Evolutionary conservation across 1,284 basidiomycete genomes (phyloP), one percentile per base, ranked within the genome.

Genomic region (Rhodotorula sp.): DNA sequence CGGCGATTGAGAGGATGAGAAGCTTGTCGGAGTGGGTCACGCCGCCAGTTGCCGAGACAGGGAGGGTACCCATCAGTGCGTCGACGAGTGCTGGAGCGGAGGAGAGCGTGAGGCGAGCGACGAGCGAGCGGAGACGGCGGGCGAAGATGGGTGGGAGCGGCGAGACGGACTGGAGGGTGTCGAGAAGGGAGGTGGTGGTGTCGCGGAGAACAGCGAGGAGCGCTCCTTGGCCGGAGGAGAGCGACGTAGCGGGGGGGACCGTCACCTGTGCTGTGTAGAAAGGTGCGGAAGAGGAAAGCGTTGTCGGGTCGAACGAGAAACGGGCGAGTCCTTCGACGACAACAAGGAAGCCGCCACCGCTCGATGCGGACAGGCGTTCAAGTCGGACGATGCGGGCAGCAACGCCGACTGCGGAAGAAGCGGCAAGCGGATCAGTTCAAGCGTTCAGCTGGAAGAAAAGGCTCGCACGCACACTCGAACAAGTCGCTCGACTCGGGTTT

Each of bases 381-480:
- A 77, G 67, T 29, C 76, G 69, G n/a, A 71, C 60, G 61, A 77
- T 73, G 17, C 76, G 74, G 5, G 70, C 71, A 11, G 72, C 70
- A 53, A 62, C 58, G 7, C 63, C 73, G 52, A 68, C 73, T 74
- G 60, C 7, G 44, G 8, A 5, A 3, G 20, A n/a, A 2, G 49
- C 9, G 44, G 51, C n/a, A 34, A 27, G 39, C 22, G 4, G 3
- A 29, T 56, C 24, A 32, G 53, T 6, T 10, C 36, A 39, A 39
- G 30, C 13, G 22, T 15, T 17, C 10, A 29, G 10, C 9, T 2
- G 30, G 51, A 54, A 13, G 20, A 46, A 27, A 1, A 36, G 20
- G 51, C 6, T 5, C 15, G 13, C 17, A 66, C 73, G 36, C 32
- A 70, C 73, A 66, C 29, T 72, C 65, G 51, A 69, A 74, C 17